phyloP scores from a whole-genome alignment of 2,329 filamentous ascomycete genomes.

The Ilyonectria sp. region DNA sequence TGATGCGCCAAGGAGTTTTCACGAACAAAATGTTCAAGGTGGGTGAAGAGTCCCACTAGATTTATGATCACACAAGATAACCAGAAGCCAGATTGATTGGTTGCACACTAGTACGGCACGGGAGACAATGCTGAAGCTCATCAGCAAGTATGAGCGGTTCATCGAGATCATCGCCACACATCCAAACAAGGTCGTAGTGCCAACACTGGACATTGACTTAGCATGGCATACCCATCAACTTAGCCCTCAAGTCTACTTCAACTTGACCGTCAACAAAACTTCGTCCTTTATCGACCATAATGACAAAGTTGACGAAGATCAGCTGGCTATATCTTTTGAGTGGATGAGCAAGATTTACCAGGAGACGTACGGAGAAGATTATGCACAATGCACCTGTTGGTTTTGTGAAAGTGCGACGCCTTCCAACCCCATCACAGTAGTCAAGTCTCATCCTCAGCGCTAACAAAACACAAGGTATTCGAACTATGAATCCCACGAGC shows the following conservation, averaged over 20 bases:
- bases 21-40: conserved; percentile 49
- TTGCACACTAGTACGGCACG: conserved; percentile 73
- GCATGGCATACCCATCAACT: conserved; percentile 85
- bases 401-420: conserved; percentile 74
- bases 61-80: background rate
- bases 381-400: conserved; percentile 84
- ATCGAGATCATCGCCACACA: conserved; percentile 66
- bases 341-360: conserved; percentile 80
- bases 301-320: conserved; percentile 81
- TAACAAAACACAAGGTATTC: background rate
- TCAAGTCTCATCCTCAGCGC: background rate
- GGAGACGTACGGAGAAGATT: conserved; percentile 74
- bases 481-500: background rate
- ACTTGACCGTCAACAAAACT: conserved; percentile 3
- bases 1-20: conserved; percentile 60
- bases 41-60: background rate
- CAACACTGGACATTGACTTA: conserved; percentile 78
- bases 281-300: conserved; percentile 69
- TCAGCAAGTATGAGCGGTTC: conserved; percentile 75
- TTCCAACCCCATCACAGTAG: background rate
- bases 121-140: conserved; percentile 71
- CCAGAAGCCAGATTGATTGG: conserved; percentile 64
- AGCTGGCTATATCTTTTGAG: conserved; percentile 75
- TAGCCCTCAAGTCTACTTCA: conserved; percentile 56
- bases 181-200: conserved; percentile 66